Evolutionary conservation across 2,329 filamentous ascomycete genomes (phyloP).

Genomic region (Dactylellina parvicollis): DNA sequence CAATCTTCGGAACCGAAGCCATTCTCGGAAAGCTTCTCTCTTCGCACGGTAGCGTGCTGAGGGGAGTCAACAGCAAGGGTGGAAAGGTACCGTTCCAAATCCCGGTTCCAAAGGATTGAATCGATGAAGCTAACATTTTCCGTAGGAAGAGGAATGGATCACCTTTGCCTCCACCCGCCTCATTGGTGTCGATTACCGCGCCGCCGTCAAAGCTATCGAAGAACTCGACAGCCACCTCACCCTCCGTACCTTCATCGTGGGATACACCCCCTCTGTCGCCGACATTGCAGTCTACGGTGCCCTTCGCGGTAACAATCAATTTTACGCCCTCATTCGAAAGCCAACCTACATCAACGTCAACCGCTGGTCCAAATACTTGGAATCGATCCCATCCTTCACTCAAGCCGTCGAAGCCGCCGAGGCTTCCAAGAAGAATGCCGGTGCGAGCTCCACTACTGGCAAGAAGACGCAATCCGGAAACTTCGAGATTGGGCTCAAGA

Average conservation of each 20-base stretch:
- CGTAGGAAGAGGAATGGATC: constrained; percentile 67
- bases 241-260: constrained; percentile 84
- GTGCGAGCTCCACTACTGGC: constrained; percentile 1
- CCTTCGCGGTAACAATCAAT: constrained; percentile 78
- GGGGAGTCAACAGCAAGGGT: constrained; percentile 51
- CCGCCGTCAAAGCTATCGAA: constrained; percentile 76
- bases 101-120: background rate
- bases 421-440: constrained; percentile 73
- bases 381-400: constrained; percentile 80
- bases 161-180: constrained; percentile 66
- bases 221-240: constrained; percentile 88
- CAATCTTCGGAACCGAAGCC: constrained; percentile 55
- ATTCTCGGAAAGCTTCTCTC: constrained; percentile 57
- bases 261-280: constrained; percentile 78
- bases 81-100: constrained; percentile 32
- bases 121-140: background rate
- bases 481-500: constrained; percentile 87
- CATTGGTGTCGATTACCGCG: constrained; percentile 76
- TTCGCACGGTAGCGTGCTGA: constrained; percentile 53
- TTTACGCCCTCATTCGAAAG: constrained; percentile 77
- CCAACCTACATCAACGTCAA: constrained; percentile 75
- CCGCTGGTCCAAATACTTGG: constrained; percentile 88
- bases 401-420: constrained; percentile 75
- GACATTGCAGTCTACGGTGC: constrained; percentile 86
- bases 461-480: constrained; percentile 77